phyloP scores from a whole-genome alignment of 2,329 filamentous ascomycete species.

The Aspergillus oerlinghausenensis region DNA sequence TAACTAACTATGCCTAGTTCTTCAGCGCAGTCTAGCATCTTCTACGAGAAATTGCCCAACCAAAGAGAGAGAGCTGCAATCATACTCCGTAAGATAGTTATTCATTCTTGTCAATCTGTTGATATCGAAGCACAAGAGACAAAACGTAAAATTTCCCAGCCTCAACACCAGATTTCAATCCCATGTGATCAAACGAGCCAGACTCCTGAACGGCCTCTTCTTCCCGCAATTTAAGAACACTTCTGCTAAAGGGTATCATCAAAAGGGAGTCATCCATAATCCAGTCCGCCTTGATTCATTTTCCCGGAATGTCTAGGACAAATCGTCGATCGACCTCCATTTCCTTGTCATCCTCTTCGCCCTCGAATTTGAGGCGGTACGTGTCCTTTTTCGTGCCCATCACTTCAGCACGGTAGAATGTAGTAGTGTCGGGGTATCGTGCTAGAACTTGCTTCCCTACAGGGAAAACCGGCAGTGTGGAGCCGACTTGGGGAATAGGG shows the following conservation, averaged over 20 bases:
- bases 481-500: constrained; percentile 60
- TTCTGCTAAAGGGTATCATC: constrained; percentile 19
- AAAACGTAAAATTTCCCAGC: not conserved
- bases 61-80: too few relatives aligned
- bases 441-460: constrained; percentile 70
- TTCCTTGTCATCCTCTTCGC: constrained; percentile 68
- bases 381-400: constrained; percentile 59
- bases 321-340: constrained; percentile 72
- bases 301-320: constrained; percentile 66
- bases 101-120: not conserved
- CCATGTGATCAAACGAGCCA: not conserved
- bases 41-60: not conserved
- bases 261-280: constrained; percentile 16
- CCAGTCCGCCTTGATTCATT: constrained; percentile 14
- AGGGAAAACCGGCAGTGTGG: constrained; percentile 58
- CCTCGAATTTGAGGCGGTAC: constrained; percentile 66
- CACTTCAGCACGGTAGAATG: constrained; percentile 79
- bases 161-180: not conserved
- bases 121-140: not conserved
- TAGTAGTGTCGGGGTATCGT: constrained; percentile 77
- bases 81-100: too few relatives aligned
- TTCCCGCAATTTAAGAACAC: not conserved
- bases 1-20: not conserved
- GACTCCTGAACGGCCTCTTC: not conserved
- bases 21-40: not conserved